Evolutionary conservation across 2,329 filamentous ascomycete genomes (phyloP).

Genomic region (Fusarium paranaense): DNA sequence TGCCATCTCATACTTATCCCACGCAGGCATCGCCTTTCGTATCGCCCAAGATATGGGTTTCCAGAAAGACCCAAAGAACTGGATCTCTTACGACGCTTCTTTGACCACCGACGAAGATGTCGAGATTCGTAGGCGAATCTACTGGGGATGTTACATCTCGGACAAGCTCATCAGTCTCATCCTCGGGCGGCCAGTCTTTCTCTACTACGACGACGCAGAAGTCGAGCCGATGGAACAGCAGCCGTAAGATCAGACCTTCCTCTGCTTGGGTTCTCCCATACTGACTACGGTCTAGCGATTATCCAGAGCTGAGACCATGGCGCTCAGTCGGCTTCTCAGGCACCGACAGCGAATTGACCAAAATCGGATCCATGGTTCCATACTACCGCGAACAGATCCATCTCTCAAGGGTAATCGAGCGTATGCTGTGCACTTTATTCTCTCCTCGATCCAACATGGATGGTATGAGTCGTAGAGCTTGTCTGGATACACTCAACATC

Average conservation of each 20-base stretch:
- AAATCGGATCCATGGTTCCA: conserved; percentile 27
- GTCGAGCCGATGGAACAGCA: conserved; percentile 14
- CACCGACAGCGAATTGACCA: neutral
- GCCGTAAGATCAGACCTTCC: neutral
- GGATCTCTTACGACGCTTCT: conserved; percentile 35
- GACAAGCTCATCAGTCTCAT: conserved; percentile 41
- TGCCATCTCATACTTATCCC: neutral
- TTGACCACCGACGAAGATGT: conserved; percentile 38
- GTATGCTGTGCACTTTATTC: conserved; percentile 31
- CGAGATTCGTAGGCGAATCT: conserved; percentile 45
- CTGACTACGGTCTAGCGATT: conserved; percentile 10
- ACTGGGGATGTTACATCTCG: conserved; percentile 46
- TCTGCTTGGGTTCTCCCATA: no score
- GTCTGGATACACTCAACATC: conserved; percentile 32
- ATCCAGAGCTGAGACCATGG: conserved; percentile 38
- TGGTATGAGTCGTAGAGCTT: neutral
- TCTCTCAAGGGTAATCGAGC: conserved; percentile 32
- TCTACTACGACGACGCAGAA: conserved; percentile 8
- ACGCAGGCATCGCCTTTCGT: conserved; percentile 46
- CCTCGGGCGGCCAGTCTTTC: neutral
- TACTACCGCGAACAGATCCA: conserved; percentile 38
- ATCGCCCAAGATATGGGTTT: conserved; percentile 47
- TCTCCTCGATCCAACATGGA: conserved; percentile 14
- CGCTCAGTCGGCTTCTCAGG: conserved; percentile 39
- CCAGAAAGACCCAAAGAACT: conserved; percentile 41